Base-by-base conservation (phyloP, 164 flowering plant genomes). In the Annona squamosa region DNA sequence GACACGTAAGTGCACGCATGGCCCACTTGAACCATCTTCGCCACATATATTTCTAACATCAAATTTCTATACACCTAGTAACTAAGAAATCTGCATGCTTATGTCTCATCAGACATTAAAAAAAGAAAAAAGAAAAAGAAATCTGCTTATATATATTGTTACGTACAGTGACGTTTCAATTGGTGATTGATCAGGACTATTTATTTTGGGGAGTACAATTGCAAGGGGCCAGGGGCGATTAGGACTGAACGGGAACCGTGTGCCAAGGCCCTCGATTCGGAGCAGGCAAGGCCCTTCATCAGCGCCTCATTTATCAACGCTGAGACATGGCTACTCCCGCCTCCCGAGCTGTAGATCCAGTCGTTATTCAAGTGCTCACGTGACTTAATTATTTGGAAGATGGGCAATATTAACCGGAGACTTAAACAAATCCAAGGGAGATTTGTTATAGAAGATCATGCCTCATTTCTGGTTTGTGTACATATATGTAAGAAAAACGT, bases 151-250 rank as follows among this genome's bases (percentile, higher is more conserved):
- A 56, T 7, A 7, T 6, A 2, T 2, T 13, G 1, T 7, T 7
- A 16, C 61, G 1, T 6, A 7, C 2, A 7, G 61, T 16, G 1
- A 6, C 1, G 61, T 62, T 16, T 16, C n/a, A 16, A 16, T 62
- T 62, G 12, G 12, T 7, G 41, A 41, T 7, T 41, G 44, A 12
- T 71, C 16, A 82, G 86, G 79, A 81, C 73, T 26, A 77, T 79
- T 2, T 77, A 44, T 67, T 81, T 77, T 26, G 81, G 74, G 7
- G 80, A 79, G 71, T 74, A 74, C 78, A 42, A 74, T 19, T 69
- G 76, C 73, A 44, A 7, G 5, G 80, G 79, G 16, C 80, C 78
- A 46, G 83, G 81, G 16, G 73, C 81, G 42, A 65, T 1, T 71
- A 46, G 70, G 2, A 2, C 37, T 2, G 45, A 48, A 1, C 74